These are phyloP conservation scores for Leccinum longicurvipes DNA, from an alignment of 768 basidiomycete species.

Conservation along the genomic window DNA sequence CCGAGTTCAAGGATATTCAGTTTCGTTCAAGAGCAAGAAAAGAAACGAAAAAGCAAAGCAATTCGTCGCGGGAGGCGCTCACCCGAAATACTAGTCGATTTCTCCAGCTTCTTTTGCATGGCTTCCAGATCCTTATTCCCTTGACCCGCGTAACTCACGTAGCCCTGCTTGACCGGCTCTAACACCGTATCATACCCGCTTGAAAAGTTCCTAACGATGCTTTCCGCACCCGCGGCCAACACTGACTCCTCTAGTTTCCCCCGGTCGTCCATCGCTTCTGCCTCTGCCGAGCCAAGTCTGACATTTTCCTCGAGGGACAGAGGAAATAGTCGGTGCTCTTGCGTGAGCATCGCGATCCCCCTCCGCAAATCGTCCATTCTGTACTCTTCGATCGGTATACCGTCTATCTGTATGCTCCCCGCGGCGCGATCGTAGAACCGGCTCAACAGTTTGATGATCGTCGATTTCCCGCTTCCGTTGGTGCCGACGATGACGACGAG, in stretches of 20 bases:
- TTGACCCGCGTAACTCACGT: slow-evolving; percentile 25
- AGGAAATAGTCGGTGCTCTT: slow-evolving; percentile 38
- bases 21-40: too few species aligned
- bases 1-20: background rate
- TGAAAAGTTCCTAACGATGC: slow-evolving; percentile 37
- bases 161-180: slow-evolving; percentile 28
- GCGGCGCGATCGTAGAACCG: slow-evolving; percentile 31
- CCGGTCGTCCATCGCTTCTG: slow-evolving; percentile 11
- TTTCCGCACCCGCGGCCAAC: slow-evolving; percentile 38
- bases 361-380: slow-evolving; percentile 32
- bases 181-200: slow-evolving; percentile 39
- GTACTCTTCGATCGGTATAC: slow-evolving; percentile 33
- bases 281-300: slow-evolving; percentile 29
- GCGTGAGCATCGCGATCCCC: slow-evolving; percentile 41
- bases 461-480: slow-evolving; percentile 35
- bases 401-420: slow-evolving; percentile 41
- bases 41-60: background rate
- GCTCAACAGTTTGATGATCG: slow-evolving; percentile 40
- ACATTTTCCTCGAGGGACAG: slow-evolving; percentile 41
- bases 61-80: background rate
- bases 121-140: slow-evolving; percentile 12
- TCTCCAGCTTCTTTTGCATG: slow-evolving; percentile 19
- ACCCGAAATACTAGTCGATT: slow-evolving; percentile 25
- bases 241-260: slow-evolving; percentile 20
- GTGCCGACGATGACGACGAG: slow-evolving; percentile 35